Base-by-base conservation (phyloP, 768 basidiomycete genomes). In the Boletus pseudo-olivaceus region DNA sequence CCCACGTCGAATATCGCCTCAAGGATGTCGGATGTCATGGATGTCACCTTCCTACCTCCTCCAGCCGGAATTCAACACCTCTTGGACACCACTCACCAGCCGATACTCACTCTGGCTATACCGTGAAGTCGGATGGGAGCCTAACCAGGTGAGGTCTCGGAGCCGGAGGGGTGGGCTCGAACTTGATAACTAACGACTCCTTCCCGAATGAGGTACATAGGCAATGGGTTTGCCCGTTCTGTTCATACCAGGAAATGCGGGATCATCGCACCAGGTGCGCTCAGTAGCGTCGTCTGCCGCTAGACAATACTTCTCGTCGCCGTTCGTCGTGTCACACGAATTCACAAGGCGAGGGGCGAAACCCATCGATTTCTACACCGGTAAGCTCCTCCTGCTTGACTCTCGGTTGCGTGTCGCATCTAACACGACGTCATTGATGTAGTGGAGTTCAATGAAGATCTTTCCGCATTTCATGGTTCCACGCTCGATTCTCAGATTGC, bases 241-340 rank as follows among this genome's bases (percentile, higher is more conserved):
- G 29, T 99, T 98, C 74, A 88, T 98, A 40, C 97, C 97, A 2
- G 97, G 97, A 8, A 98, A 98, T 68, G 96, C 96, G 23, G 97
- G 97, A 6, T 95, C 92, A 2, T 94, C 89, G 33, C 86, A 84
- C 59, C 97, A 98, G 77, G 89, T 91, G 44, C 85, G 97, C 58
- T 95, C 93, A 12, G 93, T 98, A 61, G 96, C 96, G 5, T 93
- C 92, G 12, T 94, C 93, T 10, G 91, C 93, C 6, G 75, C 88
- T 0, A 78, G 90, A 47, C 92, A 95, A 61, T 94, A 82, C 66
- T 91, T 82, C 64, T 73, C 78, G 14, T 76, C 79, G 26, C 92
- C 89, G 0, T 73, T 78, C 55, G 68, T 76, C 20, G 68, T 82
- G 37, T 77, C 85, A 5, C 65, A 73, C 4, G 81, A 80, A 14